These are phyloP conservation scores for Dioszegia crocea DNA, from an alignment of 768 basidiomycete genomes.

Conservation along the genomic window DNA sequence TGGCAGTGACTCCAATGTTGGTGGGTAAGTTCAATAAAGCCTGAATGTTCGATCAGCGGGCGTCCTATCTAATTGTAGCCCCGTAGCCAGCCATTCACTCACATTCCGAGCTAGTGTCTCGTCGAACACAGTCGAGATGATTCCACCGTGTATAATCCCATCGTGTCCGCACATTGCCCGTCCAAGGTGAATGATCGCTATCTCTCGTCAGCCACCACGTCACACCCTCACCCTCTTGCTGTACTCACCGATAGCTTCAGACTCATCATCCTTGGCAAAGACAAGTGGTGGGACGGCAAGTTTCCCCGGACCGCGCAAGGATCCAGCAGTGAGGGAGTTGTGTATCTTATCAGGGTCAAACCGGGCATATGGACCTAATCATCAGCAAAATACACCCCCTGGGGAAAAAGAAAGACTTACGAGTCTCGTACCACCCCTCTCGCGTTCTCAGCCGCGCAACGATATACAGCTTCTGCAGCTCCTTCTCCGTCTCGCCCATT, in stretches of 20 bases:
- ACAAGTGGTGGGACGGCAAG: slow-evolving; percentile 76
- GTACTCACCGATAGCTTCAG: slow-evolving; percentile 57
- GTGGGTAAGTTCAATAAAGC: slow-evolving; percentile 80
- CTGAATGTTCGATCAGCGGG: no score
- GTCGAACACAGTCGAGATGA: slow-evolving; percentile 84
- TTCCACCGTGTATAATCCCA: slow-evolving; percentile 88
- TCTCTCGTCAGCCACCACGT: background rate
- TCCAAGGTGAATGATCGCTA: slow-evolving; percentile 73
- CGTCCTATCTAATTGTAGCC: no score
- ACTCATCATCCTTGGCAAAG: slow-evolving; percentile 69
- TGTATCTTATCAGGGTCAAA: slow-evolving; percentile 69
- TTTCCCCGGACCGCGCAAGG: slow-evolving; percentile 80
- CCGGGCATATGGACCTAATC: slow-evolving; percentile 62
- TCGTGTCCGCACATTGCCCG: slow-evolving; percentile 79
- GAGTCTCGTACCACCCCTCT: slow-evolving; percentile 49
- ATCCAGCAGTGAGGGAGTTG: slow-evolving; percentile 78
- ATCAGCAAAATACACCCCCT: no score
- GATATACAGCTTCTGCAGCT: slow-evolving; percentile 63
- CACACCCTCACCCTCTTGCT: background rate
- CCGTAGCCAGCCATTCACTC: slow-evolving; percentile 49
- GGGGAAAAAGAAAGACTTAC: slow-evolving; percentile 35
- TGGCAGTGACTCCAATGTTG: slow-evolving; percentile 89
- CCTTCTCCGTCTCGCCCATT: slow-evolving; percentile 61
- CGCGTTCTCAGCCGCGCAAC: slow-evolving; percentile 57
- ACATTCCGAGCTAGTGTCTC: slow-evolving; percentile 76